Evolutionary conservation across 2,329 filamentous ascomycete genomes (phyloP).

Genomic region (Fusarium robinianum): DNA sequence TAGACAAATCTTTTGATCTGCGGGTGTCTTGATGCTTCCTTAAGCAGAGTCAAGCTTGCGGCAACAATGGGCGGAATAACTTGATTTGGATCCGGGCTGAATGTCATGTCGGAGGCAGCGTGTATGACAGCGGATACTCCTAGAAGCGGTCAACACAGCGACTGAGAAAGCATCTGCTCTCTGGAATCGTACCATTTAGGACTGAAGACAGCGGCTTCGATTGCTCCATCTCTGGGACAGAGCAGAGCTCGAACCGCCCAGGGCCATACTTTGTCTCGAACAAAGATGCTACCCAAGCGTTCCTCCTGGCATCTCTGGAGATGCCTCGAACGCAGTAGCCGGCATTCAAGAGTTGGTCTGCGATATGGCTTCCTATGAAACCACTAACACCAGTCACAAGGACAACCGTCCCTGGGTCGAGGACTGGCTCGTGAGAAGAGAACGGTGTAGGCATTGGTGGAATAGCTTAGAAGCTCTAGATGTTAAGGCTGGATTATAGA

Average conservation of each 20-base stretch:
- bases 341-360: constrained; percentile 41
- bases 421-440: too few relatives aligned
- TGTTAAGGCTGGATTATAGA: too few relatives aligned
- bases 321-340: constrained; percentile 51
- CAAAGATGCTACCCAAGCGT: constrained; percentile 35
- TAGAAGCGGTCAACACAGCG: not conserved
- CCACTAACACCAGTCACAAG: constrained; percentile 49
- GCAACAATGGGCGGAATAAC: constrained; percentile 42
- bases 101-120: constrained; percentile 41
- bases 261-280: constrained; percentile 39
- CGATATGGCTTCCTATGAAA: constrained; percentile 45
- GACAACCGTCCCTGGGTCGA: too few relatives aligned
- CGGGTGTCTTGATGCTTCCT: constrained; percentile 39
- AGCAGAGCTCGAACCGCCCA: constrained; percentile 40
- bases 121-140: constrained; percentile 42
- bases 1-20: constrained; percentile 45
- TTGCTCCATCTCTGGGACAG: constrained; percentile 42
- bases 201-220: constrained; percentile 31
- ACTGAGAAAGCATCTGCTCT: not conserved
- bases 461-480: too few relatives aligned
- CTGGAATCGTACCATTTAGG: constrained; percentile 25
- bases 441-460: too few relatives aligned
- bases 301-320: constrained; percentile 41
- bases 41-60: constrained; percentile 38
- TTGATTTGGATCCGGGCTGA: constrained; percentile 43